Evolutionary conservation across 2,329 filamentous ascomycete species (phyloP).

Genomic region (Lecanoromycetidae sp.): DNA sequence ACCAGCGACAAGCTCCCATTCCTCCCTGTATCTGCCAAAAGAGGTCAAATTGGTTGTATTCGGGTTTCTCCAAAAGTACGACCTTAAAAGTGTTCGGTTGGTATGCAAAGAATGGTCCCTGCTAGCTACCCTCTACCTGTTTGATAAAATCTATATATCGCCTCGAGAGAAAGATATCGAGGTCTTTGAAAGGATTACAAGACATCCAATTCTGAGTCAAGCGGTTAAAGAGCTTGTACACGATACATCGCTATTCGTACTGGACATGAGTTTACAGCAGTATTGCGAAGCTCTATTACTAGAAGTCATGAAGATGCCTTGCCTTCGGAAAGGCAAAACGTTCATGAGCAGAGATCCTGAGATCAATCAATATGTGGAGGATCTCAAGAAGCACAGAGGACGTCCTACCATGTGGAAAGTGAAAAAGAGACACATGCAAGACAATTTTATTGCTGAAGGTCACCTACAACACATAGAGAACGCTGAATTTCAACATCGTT

Average conservation of each 20-base stretch:
- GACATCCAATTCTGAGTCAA: neutral
- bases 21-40: neutral
- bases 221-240: neutral
- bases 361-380: neutral
- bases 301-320: neutral
- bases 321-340: too few relatives aligned
- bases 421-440: neutral
- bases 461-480: neutral
- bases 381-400: neutral
- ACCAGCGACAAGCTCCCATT: too few relatives aligned
- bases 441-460: neutral
- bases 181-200: constrained; percentile 1
- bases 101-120: constrained; percentile 2
- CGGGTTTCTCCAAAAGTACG: neutral
- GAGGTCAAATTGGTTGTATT: neutral
- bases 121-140: neutral
- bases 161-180: neutral
- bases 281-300: neutral
- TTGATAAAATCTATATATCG: constrained; percentile 7
- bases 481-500: neutral
- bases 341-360: neutral
- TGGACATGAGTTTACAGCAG: neutral
- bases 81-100: constrained; percentile 4
- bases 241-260: neutral
- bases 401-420: neutral